phyloP scores from a whole-genome alignment of 2,329 filamentous ascomycete genomes.

The Penicillium olsonii region DNA sequence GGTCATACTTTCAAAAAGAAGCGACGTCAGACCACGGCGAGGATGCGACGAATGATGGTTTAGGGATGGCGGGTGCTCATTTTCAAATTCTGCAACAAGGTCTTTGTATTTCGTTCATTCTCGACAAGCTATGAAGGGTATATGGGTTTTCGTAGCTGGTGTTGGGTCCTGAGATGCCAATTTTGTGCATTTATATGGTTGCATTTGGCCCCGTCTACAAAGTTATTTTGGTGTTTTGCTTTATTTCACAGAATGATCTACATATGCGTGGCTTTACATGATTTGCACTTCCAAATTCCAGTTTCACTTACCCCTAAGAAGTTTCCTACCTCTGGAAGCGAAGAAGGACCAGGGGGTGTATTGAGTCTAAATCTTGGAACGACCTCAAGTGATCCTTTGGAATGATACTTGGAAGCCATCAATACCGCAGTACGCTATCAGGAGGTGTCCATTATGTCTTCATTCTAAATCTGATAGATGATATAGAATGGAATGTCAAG shows the following conservation, averaged over 20 bases:
- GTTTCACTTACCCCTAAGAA: not conserved
- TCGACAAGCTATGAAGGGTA: not conserved
- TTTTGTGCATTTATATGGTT: not conserved
- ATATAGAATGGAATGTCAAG: no score
- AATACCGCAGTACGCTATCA: no score
- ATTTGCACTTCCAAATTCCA: no score
- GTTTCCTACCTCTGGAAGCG: not conserved
- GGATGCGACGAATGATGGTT: not conserved
- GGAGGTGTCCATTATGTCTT: no score
- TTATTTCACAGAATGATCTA: not conserved
- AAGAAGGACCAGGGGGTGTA: not conserved
- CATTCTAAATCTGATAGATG: no score
- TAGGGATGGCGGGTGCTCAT: constrained; percentile 1
- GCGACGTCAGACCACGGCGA: constrained; percentile 12
- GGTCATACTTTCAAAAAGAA: constrained; percentile 8
- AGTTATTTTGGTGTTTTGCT: not conserved
- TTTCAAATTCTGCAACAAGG: not conserved
- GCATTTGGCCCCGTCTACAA: not conserved
- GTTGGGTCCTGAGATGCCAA: not conserved
- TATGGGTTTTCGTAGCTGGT: not conserved
- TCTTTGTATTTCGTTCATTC: not conserved
- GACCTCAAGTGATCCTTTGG: no score
- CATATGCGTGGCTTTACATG: not conserved
- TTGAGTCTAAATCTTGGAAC: no score
- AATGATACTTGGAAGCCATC: no score